Evolutionary conservation across 2,329 filamentous ascomycete genomes (phyloP).

Genomic region (Trichoderma hamatum): DNA sequence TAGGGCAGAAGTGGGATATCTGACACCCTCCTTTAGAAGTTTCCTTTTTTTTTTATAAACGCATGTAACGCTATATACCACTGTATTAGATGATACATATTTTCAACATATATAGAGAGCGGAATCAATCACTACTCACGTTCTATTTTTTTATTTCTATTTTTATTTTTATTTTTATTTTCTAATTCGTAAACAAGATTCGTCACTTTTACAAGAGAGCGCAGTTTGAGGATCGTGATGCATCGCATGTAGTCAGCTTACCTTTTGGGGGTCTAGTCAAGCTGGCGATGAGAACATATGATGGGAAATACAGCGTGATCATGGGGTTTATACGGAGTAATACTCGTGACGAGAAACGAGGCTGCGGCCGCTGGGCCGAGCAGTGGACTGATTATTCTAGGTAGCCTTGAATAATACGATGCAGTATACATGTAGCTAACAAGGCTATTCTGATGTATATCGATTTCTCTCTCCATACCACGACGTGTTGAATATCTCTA

Average conservation of each 20-base stretch:
- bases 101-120: background rate
- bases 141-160: background rate
- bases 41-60: background rate
- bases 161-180: background rate
- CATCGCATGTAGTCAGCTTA: slow-evolving; percentile 1
- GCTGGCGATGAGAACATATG: slow-evolving; percentile 2
- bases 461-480: too few relatives aligned
- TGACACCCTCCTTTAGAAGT: background rate
- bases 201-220: background rate
- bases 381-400: background rate
- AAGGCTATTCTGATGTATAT: too few relatives aligned
- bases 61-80: slow-evolving; percentile 6
- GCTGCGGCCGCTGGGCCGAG: background rate
- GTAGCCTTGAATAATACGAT: background rate
- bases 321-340: background rate
- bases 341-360: background rate
- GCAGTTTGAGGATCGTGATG: background rate
- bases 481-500: background rate
- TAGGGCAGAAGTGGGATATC: slow-evolving; percentile 3
- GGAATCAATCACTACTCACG: background rate
- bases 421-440: background rate
- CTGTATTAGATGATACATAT: slow-evolving; percentile 8
- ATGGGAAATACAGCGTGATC: background rate
- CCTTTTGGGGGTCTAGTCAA: background rate
- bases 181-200: background rate